Evolutionary conservation across 2,329 filamentous ascomycete genomes (phyloP), one percentile per base, ranked within the genome.

Genomic region (Aureobasidium mangrovei): DNA sequence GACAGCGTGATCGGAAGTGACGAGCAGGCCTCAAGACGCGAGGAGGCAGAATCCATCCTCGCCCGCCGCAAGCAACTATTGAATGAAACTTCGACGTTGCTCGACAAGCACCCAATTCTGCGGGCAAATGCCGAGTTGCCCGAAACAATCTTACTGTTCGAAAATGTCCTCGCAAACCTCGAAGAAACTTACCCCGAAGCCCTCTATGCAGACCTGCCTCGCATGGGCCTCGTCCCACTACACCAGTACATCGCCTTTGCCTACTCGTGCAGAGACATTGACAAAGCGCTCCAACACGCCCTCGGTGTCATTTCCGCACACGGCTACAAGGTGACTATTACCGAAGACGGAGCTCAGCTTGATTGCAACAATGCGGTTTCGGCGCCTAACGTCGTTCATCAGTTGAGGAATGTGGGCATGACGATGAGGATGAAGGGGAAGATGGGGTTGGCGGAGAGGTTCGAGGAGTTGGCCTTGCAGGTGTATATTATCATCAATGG

Each of bases 401-500:
- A 52, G 12, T 7, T 52, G 48, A 52, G 40, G 28, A 43, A 52
- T 3, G 31, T 29, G 4, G 24, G 39, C 40, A 42, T 29, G 7
- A 8, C 18, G 18, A 36, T 32, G 9, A 12, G 7, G 7, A 28
- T 10, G 7, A 51, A 41, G 6, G 47, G 36, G 1, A 9, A 33
- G n/a, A 27, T 24, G 8, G 28, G 4, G 1, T 9, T 52, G 24
- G 40, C 12, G 10, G 18, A 3, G 1, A 18, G 9, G 6, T 24
- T 52, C 39, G 12, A 39, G 8, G 40, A 36, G 3, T 10, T 52
- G 39, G 39, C 40, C 9, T 24, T 36, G 4, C 10, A 52, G 40
- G 43, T 43, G 39, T 52, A 52, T 39, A 43, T 43, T 9, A 18
- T 52, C 48, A 35, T 52, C 39, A 52, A 52, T 32, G 48, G 48